phyloP scores from a whole-genome alignment of 352 stramenopile genomes.

The Phytophthora quininea region DNA sequence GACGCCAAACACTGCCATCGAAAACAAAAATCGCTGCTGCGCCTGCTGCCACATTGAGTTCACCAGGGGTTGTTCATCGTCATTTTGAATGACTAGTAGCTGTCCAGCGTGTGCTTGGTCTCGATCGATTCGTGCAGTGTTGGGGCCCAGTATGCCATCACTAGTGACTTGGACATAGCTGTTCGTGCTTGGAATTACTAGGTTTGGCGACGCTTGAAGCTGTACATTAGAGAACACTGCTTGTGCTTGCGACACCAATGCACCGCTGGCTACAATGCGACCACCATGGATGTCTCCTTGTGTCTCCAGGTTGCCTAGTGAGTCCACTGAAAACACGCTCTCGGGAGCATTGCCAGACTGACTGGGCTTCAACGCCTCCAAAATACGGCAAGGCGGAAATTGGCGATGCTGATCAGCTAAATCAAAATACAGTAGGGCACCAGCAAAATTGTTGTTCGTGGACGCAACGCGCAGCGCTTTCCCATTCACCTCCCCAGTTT shows the following conservation, averaged over 20 bases:
- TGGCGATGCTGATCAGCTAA: slow-evolving; percentile 33
- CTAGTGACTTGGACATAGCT: slow-evolving; percentile 75
- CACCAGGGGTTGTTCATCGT: slow-evolving; percentile 66
- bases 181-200: slow-evolving; percentile 62
- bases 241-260: slow-evolving; percentile 60
- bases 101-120: slow-evolving; percentile 55
- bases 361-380: slow-evolving; percentile 42
- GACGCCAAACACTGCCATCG: slow-evolving; percentile 63
- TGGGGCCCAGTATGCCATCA: slow-evolving; percentile 45
- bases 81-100: slow-evolving; percentile 78
- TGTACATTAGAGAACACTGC: slow-evolving; percentile 54
- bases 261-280: slow-evolving; percentile 52
- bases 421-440: slow-evolving; percentile 55
- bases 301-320: slow-evolving; percentile 49
- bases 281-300: slow-evolving; percentile 56
- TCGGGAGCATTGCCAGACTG: neutral
- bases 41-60: slow-evolving; percentile 54
- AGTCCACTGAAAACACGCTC: slow-evolving; percentile 54
- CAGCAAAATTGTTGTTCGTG: slow-evolving; percentile 55
- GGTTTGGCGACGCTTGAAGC: slow-evolving; percentile 38
- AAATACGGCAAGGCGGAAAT: slow-evolving; percentile 46
- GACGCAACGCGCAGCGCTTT: slow-evolving; percentile 51
- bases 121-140: slow-evolving; percentile 49
- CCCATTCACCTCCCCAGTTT: slow-evolving; percentile 51
- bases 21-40: slow-evolving; percentile 74